These are phyloP conservation scores for Candolleomyces aberdarensis DNA, from an alignment of 768 basidiomycete genomes.

Conservation along the genomic window DNA sequence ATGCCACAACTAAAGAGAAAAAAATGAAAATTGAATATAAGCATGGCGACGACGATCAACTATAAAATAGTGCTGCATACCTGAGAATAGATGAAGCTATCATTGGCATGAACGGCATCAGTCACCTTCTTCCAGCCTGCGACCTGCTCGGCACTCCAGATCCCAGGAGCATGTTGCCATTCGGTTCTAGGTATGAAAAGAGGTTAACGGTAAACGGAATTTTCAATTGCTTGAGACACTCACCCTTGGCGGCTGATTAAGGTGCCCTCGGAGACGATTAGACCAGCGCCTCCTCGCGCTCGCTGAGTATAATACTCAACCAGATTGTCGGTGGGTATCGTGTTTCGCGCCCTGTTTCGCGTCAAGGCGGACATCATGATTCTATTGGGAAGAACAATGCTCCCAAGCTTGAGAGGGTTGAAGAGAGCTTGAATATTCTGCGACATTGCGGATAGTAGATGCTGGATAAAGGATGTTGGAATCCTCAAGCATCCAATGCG, in stretches of 20 bases:
- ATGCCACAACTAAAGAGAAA: conserved; percentile 29
- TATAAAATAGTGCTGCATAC: conserved; percentile 13
- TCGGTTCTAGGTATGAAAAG: conserved; percentile 29
- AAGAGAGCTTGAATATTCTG: conserved; percentile 18
- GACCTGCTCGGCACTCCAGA: conserved; percentile 44
- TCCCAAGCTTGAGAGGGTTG: conserved; percentile 32
- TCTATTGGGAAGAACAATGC: conserved; percentile 34
- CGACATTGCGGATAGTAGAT: too few species aligned
- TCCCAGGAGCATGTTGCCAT: conserved; percentile 43
- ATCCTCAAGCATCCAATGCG: too few species aligned
- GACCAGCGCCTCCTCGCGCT: conserved; percentile 31
- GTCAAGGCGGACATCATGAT: conserved; percentile 40
- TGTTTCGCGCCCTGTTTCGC: conserved; percentile 34
- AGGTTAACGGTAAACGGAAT: background rate
- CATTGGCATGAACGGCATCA: conserved; percentile 44
- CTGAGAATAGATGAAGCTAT: conserved; percentile 44
- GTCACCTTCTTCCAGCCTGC: conserved; percentile 44
- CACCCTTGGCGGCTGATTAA: conserved; percentile 42
- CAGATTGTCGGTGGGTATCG: conserved; percentile 36
- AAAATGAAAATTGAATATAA: background rate
- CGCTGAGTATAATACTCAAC: conserved; percentile 41
- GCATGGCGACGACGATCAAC: background rate
- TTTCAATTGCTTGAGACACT: background rate
- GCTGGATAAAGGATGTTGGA: too few species aligned
- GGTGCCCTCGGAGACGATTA: conserved; percentile 39